Conservation (phyloP, 2,329 filamentous ascomycete genomes). For the Bertia moriformis region DNA sequence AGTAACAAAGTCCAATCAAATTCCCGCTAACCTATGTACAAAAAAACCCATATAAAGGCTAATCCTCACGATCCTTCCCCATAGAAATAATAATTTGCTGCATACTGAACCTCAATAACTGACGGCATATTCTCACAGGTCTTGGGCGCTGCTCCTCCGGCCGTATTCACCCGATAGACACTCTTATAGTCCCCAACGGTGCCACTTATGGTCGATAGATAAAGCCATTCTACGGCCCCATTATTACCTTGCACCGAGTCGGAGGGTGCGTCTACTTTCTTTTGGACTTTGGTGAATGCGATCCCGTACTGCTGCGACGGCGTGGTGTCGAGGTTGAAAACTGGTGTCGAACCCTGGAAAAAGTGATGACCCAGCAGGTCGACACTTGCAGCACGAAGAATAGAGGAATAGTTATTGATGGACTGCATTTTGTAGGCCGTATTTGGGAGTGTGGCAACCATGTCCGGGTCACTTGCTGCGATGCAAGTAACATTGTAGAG, state of each 20-base stretch:
- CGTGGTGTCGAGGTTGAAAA: constrained; percentile 1
- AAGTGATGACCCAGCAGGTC: constrained; percentile 1
- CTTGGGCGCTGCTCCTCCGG: background rate
- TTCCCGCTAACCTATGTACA: too few species aligned
- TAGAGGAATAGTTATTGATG: background rate
- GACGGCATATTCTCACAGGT: background rate
- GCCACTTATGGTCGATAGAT: background rate
- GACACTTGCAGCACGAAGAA: background rate
- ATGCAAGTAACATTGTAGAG: constrained; percentile 1
- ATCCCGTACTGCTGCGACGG: background rate
- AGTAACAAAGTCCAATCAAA: too few species aligned
- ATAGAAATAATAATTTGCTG: constrained; percentile 1
- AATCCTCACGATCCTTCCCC: background rate
- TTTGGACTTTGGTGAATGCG: background rate
- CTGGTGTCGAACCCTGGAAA: background rate
- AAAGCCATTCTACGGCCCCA: background rate
- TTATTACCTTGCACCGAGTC: background rate
- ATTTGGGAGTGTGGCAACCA: background rate
- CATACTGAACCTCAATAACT: background rate
- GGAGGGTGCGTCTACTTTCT: background rate
- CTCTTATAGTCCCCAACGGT: background rate
- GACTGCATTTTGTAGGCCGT: background rate
- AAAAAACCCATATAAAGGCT: too few species aligned
- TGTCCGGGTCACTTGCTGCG: background rate
- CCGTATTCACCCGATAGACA: background rate